phyloP scores from a whole-genome alignment of 192 early-diverging fungal genomes.

The Podila epicladia region DNA sequence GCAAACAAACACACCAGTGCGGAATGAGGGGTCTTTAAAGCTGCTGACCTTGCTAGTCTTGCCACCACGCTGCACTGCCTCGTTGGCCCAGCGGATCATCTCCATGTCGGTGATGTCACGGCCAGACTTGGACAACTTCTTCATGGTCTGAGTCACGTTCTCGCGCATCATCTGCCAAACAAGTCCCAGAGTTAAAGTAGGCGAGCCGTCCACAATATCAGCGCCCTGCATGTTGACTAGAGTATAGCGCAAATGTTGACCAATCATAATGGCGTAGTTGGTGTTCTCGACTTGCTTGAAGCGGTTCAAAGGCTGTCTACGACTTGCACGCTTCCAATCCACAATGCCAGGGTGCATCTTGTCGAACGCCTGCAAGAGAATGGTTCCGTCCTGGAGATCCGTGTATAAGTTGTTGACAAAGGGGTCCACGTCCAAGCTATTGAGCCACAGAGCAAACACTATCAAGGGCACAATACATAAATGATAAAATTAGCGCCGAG shows the following conservation, averaged over 20 bases:
- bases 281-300: conserved; percentile 99
- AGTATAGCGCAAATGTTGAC: conserved; percentile 87
- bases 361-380: conserved; percentile 96
- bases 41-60: conserved; percentile 77
- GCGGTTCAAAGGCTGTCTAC: conserved; percentile 75
- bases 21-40: conserved; percentile 88
- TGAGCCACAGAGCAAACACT: conserved; percentile 98
- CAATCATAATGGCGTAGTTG: conserved; percentile 91
- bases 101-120: conserved; percentile 90
- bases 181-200: conserved; percentile 88
- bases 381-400: conserved; percentile 86
- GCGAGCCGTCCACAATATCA: conserved; percentile 92
- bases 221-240: conserved; percentile 96
- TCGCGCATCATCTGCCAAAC: conserved; percentile 99
- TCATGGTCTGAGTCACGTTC: conserved; percentile 94
- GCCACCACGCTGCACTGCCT: conserved; percentile 68
- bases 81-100: conserved; percentile 97
- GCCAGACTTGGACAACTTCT: conserved; percentile 83
- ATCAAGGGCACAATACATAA: not conserved
- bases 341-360: conserved; percentile 92
- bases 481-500: too few relatives aligned
- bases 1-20: conserved; percentile 85
- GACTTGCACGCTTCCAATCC: conserved; percentile 94
- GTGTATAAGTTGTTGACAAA: conserved; percentile 99
- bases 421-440: conserved; percentile 96